These are phyloP conservation scores for Dictyostelium discoideum DNA, from an alignment of 78 protist species.

Conservation along the genomic window dicty_2.7 NC_007089.4:2965501-2966000, in stretches of 20 bases:
- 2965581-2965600: conserved; percentile 73
- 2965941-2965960: too few relatives aligned
- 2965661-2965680: conserved; percentile 61
- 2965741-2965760: too few relatives aligned
- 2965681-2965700: conserved; percentile 74
- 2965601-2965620: conserved; percentile 46
- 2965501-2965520: conserved; percentile 65
- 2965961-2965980: not conserved
- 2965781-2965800: too few relatives aligned
- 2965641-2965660: conserved; percentile 54
- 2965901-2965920: not conserved
- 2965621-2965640: conserved; percentile 65
- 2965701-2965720: conserved; percentile 70
- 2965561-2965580: conserved; percentile 44
- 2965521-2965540: conserved; percentile 22
- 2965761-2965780: not conserved
- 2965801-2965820: conserved; percentile 18
- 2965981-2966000: conserved; percentile 44
- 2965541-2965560: not conserved
- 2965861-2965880: conserved; percentile 63
- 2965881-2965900: conserved; percentile 51
- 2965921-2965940: not conserved
- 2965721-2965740: conserved; percentile 21
- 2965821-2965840: conserved; percentile 22
- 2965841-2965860: conserved; percentile 76